Conservation (phyloP, 2,329 filamentous ascomycete genomes). For the Teratosphaeriaceae sp. region DNA sequence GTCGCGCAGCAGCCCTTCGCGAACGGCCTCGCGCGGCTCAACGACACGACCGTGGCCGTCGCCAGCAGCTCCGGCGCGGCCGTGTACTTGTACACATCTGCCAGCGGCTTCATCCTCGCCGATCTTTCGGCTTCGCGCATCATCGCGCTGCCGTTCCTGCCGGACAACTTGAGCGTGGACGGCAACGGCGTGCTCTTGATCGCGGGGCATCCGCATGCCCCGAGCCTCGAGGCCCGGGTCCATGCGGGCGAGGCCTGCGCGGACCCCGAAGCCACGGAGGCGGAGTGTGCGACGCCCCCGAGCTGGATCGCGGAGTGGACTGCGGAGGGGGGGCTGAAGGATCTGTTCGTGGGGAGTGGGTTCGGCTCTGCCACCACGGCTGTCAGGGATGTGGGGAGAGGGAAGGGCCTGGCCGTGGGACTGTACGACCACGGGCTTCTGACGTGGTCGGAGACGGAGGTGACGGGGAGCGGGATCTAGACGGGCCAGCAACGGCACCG, state of each 20-base stretch:
- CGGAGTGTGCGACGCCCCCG: conserved; percentile 14
- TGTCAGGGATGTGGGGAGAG: conserved; percentile 32
- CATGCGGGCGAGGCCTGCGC: conserved; percentile 13
- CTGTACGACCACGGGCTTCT: conserved; percentile 37
- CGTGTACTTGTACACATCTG: conserved; percentile 31
- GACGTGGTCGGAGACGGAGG: conserved; percentile 24
- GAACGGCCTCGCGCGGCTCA: conserved; percentile 35
- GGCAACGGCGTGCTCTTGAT: conserved; percentile 32
- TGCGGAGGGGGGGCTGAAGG: conserved; percentile 25
- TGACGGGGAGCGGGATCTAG: too few species aligned
- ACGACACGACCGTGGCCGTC: conserved; percentile 32
- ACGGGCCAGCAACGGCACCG: too few species aligned
- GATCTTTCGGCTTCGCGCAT: conserved; percentile 5
- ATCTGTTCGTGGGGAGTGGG: conserved; percentile 32
- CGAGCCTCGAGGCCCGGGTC: conserved; percentile 21
- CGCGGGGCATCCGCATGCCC: conserved; percentile 36
- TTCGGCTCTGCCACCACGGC: conserved; percentile 32
- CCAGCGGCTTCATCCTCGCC: conserved; percentile 8
- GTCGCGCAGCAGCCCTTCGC: conserved; percentile 32
- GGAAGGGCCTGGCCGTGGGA: conserved; percentile 32
- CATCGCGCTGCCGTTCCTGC: conserved; percentile 24
- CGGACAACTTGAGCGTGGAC: conserved; percentile 38
- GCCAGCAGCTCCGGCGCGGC: conserved; percentile 30
- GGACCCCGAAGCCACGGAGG: conserved; percentile 13
- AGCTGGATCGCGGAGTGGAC: conserved; percentile 35